These are phyloP conservation scores for Ogataea ganodermae DNA, from an alignment of 805 yeast genomes.

Conservation along the genomic window DNA sequence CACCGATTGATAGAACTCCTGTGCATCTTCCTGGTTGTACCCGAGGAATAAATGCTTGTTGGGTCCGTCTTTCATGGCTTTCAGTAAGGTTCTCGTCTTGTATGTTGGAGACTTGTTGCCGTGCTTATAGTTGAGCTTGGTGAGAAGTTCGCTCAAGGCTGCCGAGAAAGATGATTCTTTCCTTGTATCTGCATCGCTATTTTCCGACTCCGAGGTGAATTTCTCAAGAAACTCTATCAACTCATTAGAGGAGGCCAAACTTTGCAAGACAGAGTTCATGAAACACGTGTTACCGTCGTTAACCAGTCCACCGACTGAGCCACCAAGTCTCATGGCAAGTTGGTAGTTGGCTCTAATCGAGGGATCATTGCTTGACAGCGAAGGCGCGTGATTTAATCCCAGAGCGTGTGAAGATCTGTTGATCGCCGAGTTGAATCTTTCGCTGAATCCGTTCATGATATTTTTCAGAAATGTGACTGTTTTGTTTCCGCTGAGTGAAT, in stretches of 20 bases:
- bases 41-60: conserved; percentile 76
- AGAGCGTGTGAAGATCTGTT: conserved; percentile 20
- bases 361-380: conserved; percentile 22
- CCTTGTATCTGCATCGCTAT: conserved; percentile 11
- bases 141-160: conserved; percentile 53
- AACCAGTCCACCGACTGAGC: conserved; percentile 78
- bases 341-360: conserved; percentile 21
- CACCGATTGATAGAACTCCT: conserved; percentile 86
- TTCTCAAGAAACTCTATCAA: conserved; percentile 57
- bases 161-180: conserved; percentile 45
- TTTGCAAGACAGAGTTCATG: conserved; percentile 88
- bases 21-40: conserved; percentile 95
- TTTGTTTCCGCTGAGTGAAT: conserved; percentile 7
- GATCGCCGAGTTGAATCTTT: conserved; percentile 23
- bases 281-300: conserved; percentile 95
- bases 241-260: conserved; percentile 71
- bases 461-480: not conserved
- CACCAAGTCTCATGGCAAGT: conserved; percentile 60
- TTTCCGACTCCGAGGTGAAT: conserved; percentile 32
- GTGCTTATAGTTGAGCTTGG: conserved; percentile 55
- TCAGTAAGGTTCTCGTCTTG: conserved; percentile 59
- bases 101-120: conserved; percentile 60
- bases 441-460: conserved; percentile 24
- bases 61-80: conserved; percentile 75
- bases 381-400: conserved; percentile 14